These are phyloP conservation scores for Ceratocystis cacaofunesta DNA, from an alignment of 2,329 filamentous ascomycete genomes.

Conservation along the genomic window DNA sequence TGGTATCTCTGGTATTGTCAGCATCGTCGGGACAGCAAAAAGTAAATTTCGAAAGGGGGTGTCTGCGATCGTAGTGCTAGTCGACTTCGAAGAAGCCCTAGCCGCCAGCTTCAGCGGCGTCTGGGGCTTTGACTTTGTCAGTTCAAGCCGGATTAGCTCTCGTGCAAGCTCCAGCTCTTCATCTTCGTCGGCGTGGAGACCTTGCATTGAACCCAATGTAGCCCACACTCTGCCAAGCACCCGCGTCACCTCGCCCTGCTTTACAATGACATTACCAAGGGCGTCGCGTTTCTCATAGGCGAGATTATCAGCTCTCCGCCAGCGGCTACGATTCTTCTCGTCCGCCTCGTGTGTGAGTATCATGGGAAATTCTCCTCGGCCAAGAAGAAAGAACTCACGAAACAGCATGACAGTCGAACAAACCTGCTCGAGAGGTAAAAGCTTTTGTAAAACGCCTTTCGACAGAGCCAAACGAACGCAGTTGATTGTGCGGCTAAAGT, in stretches of 20 bases:
- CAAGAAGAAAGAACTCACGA: constrained; percentile 74
- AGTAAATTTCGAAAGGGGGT: constrained; percentile 63
- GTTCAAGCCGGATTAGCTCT: constrained; percentile 54
- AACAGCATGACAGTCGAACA: constrained; percentile 63
- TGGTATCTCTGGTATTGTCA: constrained; percentile 56
- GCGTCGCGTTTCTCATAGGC: constrained; percentile 43
- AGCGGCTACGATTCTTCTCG: constrained; percentile 57
- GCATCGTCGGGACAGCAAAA: constrained; percentile 39
- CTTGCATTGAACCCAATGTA: constrained; percentile 59
- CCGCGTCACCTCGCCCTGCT: constrained; percentile 72
- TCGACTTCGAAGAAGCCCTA: constrained; percentile 15
- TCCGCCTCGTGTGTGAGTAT: constrained; percentile 76
- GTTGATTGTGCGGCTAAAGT: constrained; percentile 55
- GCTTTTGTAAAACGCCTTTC: constrained; percentile 64
- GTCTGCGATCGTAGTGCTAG: constrained; percentile 24
- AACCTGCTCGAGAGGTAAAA: constrained; percentile 65
- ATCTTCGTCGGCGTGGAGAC: constrained; percentile 58
- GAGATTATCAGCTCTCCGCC: constrained; percentile 47
- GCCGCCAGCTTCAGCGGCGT: constrained; percentile 25
- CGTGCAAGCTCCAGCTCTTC: constrained; percentile 72
- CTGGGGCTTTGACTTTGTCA: constrained; percentile 35
- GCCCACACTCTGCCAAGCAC: constrained; percentile 68
- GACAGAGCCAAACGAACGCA: constrained; percentile 70
- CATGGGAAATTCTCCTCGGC: constrained; percentile 81
- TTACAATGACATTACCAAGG: constrained; percentile 49